Evolutionary conservation across 192 early-diverging fungal genomes (phyloP), one percentile per base, ranked within the genome.

Genomic region (Kappamyces sp.): DNA sequence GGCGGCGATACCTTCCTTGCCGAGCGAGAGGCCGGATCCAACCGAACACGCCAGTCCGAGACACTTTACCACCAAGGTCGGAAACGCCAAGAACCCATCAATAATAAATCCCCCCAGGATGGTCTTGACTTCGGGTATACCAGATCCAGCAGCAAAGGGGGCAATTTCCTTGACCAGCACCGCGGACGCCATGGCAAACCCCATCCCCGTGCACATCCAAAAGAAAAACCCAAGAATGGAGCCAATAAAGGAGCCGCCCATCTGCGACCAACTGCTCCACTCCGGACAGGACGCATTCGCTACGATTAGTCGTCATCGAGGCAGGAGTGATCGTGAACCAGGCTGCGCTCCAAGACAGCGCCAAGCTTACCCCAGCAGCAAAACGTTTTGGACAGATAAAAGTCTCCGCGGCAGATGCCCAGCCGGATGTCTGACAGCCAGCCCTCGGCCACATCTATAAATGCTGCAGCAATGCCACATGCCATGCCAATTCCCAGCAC

Each of bases 91-190:
- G 73, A 97, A 98, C 40, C 87, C 84, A 35, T 88, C 82, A 60
- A 98, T 94, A 32, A 96, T 90, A 76, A 98, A 98, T 6, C 96
- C 96, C 49, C 93, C 90, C 40, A 98, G 70, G 43, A 98, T 97
- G 12, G 90, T 91, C 67, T 98, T 98, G 53, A 98, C 87, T 73
- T 98, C 93, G 10, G 89, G 84, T 13, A 90, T 85, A 8, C 89
- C 89, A 53, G 82, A 81, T 23, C 87, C 85, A 7, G 87, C 87
- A 3, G 89, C 87, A 53, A 86, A 73, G 49, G 70, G 72, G 5
- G 72, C 78, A 58, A 72, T 74, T 3, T 50, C 33, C 46, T 68
- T 66, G 38, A 80, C 74, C 8, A 80, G 62, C 2, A 70, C 34
- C 3, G 78, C 65, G 32, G 65, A 51, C 5, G 51, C 53, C 12